Conservation (phyloP, 495 filamentous ascomycete species). For the Acidomyces sp. region DNA sequence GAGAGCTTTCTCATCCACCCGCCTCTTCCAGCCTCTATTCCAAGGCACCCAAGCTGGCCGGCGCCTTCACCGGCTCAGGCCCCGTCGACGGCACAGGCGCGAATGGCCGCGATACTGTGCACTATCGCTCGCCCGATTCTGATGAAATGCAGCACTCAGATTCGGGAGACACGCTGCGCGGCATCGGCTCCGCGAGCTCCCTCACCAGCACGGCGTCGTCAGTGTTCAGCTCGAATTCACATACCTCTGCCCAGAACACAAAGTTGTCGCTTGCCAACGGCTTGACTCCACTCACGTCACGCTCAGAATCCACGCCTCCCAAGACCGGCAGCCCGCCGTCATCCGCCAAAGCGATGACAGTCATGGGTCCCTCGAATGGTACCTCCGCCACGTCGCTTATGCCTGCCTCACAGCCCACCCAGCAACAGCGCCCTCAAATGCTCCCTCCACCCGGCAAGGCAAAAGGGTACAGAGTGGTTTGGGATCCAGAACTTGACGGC, state of each 20-base stretch:
- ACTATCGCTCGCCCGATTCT: conserved; percentile 16
- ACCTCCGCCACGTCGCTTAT: conserved; percentile 4
- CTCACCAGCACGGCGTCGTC: conserved; percentile 51
- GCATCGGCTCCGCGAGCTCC: conserved; percentile 53
- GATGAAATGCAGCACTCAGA: conserved; percentile 45
- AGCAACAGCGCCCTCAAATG: conserved; percentile 34
- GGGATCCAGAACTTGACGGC: conserved; percentile 61
- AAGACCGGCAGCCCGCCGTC: conserved; percentile 42
- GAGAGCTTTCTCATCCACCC: background rate
- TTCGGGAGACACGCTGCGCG: conserved; percentile 49
- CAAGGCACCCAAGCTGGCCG: conserved; percentile 13
- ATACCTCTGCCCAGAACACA: conserved; percentile 35
- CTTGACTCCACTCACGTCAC: conserved; percentile 60
- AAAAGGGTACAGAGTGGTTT: conserved; percentile 55
- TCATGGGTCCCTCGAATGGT: conserved; percentile 19
- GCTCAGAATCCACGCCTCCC: conserved; percentile 60
- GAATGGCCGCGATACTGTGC: conserved; percentile 1
- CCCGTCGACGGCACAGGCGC: background rate
- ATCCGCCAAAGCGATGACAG: conserved; percentile 22
- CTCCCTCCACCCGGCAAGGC: conserved; percentile 47
- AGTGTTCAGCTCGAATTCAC: conserved; percentile 41
- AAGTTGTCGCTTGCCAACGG: conserved; percentile 37
- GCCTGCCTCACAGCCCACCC: conserved; percentile 7
- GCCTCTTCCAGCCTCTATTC: conserved; percentile 1
- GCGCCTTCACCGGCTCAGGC: conserved; percentile 4